Evolutionary conservation across 108 stramenopile genomes (phyloP).

Genomic region (Fragilaria radians): DNA sequence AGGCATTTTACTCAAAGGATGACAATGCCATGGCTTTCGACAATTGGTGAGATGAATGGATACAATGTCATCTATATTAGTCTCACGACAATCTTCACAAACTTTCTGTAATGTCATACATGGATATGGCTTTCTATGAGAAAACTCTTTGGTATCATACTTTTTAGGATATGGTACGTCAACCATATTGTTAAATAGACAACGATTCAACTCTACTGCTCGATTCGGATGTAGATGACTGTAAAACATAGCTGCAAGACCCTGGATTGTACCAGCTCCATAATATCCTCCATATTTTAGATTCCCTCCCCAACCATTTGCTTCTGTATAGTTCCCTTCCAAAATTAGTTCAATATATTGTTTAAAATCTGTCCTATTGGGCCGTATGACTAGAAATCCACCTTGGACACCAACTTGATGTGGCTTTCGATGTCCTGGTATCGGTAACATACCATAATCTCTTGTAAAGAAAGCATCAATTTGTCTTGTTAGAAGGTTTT

Average conservation of each 20-base stretch:
- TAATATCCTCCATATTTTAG: slow-evolving; percentile 63
- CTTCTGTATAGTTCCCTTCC: slow-evolving; percentile 41
- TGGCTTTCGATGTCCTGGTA: slow-evolving; percentile 19
- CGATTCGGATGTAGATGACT: slow-evolving; percentile 15
- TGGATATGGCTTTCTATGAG: slow-evolving; percentile 8
- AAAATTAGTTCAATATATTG: slow-evolving; percentile 50
- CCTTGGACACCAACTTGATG: slow-evolving; percentile 71
- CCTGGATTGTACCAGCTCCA: slow-evolving; percentile 50
- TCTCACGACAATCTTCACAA: slow-evolving; percentile 69
- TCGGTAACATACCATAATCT: slow-evolving; percentile 52
- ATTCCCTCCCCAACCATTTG: slow-evolving; percentile 60
- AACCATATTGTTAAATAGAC: slow-evolving; percentile 76
- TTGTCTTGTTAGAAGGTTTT: slow-evolving; percentile 14
- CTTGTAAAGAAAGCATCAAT: slow-evolving; percentile 62
- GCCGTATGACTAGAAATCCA: slow-evolving; percentile 77
- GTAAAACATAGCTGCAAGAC: slow-evolving; percentile 67
- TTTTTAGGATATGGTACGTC: slow-evolving; percentile 27
- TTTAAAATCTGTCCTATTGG: slow-evolving; percentile 57
- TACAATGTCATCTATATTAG: slow-evolving; percentile 31
- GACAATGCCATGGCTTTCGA: slow-evolving; percentile 66
- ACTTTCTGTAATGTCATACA: slow-evolving; percentile 39
- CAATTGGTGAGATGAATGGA: slow-evolving; percentile 80
- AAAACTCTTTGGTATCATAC: slow-evolving; percentile 28
- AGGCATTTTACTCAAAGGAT: not conserved
- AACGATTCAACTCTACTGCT: slow-evolving; percentile 58